Base-by-base conservation (phyloP, 2,329 filamentous ascomycete species). In the Penicillium sp. region DNA sequence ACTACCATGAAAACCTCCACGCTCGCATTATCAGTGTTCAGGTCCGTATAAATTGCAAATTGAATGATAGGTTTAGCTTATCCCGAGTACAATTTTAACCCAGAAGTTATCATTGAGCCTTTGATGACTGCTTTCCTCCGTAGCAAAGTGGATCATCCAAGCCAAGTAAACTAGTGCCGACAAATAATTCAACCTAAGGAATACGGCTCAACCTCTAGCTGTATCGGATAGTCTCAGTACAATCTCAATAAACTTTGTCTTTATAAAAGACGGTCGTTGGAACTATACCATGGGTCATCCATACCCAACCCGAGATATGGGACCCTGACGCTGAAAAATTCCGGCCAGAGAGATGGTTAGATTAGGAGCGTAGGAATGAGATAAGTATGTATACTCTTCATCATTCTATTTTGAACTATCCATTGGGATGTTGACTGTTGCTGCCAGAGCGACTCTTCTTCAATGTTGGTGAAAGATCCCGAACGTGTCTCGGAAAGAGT, bases 381-480 rank as follows among this genome's bases (percentile, higher is more conserved):
- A 13, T 35, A 6, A 51, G 30, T 51, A 14, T 13, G 48, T 35
- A 22, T 33, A 7, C 25, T n/a, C 10, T 7, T 16, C 13, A 16
- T 16, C 45, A 10, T 2, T 33, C 19, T 16, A 49, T 30, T 16
- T 11, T 19, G 2, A 2, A 48, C 14, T 5, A 26, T 35, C 14
- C 28, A 51, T 22, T 22, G 30, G 8, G 13, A 35, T 51, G 19
- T 13, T 51, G 48, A 51, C n/a, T 11, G 28, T n/a, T 35, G 11
- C n/a, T 35, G 10, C 30, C 48, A 51, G 48, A 51, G 28, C 48
- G 48, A 13, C 35, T 51, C 19, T 51, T 51, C 48, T 51, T 51
- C 30, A 35, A 22, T 16, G 35, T 51, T 4, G 48, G 48, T 6
- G 48, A 30, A 5, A 30, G 48, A 13, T 51, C 48, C 6, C 48